Evolutionary conservation across 768 basidiomycete genomes (phyloP).

Genomic region (Trametes coccinea): DNA sequence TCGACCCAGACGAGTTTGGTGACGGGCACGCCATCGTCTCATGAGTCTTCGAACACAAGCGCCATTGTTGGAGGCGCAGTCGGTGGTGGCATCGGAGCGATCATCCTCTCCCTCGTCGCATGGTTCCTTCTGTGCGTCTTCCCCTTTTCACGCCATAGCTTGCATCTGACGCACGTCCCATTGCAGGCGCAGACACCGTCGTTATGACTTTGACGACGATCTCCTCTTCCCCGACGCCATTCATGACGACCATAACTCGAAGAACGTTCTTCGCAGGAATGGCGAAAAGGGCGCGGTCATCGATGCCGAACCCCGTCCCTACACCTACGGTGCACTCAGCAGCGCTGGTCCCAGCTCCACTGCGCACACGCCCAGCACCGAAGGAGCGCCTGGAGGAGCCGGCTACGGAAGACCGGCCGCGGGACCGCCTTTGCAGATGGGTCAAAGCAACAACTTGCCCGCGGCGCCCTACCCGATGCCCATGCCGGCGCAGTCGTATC

Average conservation of each 20-base stretch:
- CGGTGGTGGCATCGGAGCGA: slow-evolving; percentile 17
- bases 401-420: neutral
- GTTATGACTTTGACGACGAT: slow-evolving; percentile 22
- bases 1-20: slow-evolving; percentile 13
- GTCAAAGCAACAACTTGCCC: neutral
- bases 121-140: slow-evolving; percentile 21
- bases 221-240: slow-evolving; percentile 6
- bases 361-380: slow-evolving; percentile 9
- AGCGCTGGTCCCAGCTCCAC: slow-evolving; percentile 3
- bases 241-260: neutral
- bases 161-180: neutral
- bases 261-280: slow-evolving; percentile 6
- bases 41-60: slow-evolving; percentile 8
- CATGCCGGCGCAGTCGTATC: neutral
- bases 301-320: slow-evolving; percentile 14
- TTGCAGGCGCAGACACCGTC: slow-evolving; percentile 7
- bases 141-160: neutral
- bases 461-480: neutral
- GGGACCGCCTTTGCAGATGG: neutral
- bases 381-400: neutral
- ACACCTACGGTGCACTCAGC: slow-evolving; percentile 8
- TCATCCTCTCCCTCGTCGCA: slow-evolving; percentile 13
- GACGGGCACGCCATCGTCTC: neutral
- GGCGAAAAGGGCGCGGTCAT: slow-evolving; percentile 1
- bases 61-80: slow-evolving; percentile 25